A percentile compares a stretch with the other conserved stretches of the same genome.
Conservation (phyloP, 2,329 filamentous ascomycete species). For the Hymenoscyphus occultus region DNA sequence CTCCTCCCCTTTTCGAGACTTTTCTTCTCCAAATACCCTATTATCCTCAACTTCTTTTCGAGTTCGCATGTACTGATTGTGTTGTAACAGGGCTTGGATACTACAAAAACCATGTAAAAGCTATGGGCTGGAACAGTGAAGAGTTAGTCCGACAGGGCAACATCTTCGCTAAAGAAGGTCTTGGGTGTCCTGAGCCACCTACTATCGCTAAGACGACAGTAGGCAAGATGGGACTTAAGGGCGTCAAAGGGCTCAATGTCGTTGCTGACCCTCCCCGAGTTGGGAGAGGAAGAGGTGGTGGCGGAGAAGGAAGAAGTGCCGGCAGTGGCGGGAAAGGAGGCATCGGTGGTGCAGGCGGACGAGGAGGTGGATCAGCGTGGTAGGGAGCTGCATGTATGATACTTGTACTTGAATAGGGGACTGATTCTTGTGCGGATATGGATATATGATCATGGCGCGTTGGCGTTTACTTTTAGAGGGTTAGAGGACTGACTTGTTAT, state of each 20-base stretch:
- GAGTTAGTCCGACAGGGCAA: constrained; percentile 49
- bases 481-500: no score
- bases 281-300: constrained; percentile 22
- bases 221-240: constrained; percentile 55
- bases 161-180: constrained; percentile 44
- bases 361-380: no score
- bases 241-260: constrained; percentile 46
- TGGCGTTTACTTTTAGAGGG: no score
- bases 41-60: not conserved
- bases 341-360: not conserved
- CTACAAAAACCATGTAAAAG: constrained; percentile 49
- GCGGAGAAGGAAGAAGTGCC: constrained; percentile 22
- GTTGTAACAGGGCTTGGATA: constrained; percentile 42
- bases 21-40: not conserved
- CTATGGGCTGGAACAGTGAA: constrained; percentile 33
- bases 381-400: no score
- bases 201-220: constrained; percentile 45
- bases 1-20: not conserved
- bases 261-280: constrained; percentile 38
- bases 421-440: no score
- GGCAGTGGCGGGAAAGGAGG: not conserved
- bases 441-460: no score
- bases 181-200: constrained; percentile 47
- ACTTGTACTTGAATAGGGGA: no score
- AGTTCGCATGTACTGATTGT: not conserved